A percentile compares a stretch with the other conserved stretches of the same genome.
Conservation (phyloP, 495 filamentous ascomycete species). For the Polyplosphaeria fusca region DNA sequence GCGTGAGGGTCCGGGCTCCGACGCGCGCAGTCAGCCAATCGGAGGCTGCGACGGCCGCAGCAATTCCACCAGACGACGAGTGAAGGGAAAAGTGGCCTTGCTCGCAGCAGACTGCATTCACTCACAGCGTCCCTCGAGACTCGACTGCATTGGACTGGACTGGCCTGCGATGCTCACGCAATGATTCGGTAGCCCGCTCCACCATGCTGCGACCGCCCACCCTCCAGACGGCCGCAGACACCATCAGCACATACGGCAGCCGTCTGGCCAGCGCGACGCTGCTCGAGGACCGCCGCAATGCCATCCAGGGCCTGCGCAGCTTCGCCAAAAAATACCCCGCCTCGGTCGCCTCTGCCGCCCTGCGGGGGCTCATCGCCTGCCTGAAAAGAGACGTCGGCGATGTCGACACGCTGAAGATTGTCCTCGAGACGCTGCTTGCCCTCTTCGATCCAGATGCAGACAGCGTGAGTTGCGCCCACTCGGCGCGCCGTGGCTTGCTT, state of each 20-base stretch:
- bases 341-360: conserved; percentile 86
- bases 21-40: too few relatives aligned
- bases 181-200: too few relatives aligned
- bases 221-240: conserved; percentile 93
- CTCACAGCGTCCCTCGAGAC: too few relatives aligned
- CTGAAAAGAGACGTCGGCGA: conserved; percentile 87
- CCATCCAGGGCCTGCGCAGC: conserved; percentile 87
- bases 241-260: conserved; percentile 82
- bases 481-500: conserved; percentile 15
- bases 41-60: too few relatives aligned
- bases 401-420: conserved; percentile 92
- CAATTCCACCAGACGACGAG: too few relatives aligned
- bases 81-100: too few relatives aligned
- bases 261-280: conserved; percentile 83
- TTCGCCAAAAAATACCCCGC: conserved; percentile 96
- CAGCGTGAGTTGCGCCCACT: too few relatives aligned
- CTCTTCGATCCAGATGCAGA: conserved; percentile 74
- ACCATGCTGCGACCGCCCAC: too few relatives aligned
- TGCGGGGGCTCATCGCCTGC: conserved; percentile 80
- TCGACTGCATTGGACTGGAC: too few relatives aligned
- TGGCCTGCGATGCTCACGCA: too few relatives aligned
- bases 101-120: too few relatives aligned
- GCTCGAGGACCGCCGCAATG: conserved; percentile 88
- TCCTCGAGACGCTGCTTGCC: conserved; percentile 91
- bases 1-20: too few relatives aligned